Percentiles rank a stretch among this genome's conserved stretches.
Evolutionary conservation across 1,284 basidiomycete genomes (phyloP).

Genomic region (Flammula alnicola): DNA sequence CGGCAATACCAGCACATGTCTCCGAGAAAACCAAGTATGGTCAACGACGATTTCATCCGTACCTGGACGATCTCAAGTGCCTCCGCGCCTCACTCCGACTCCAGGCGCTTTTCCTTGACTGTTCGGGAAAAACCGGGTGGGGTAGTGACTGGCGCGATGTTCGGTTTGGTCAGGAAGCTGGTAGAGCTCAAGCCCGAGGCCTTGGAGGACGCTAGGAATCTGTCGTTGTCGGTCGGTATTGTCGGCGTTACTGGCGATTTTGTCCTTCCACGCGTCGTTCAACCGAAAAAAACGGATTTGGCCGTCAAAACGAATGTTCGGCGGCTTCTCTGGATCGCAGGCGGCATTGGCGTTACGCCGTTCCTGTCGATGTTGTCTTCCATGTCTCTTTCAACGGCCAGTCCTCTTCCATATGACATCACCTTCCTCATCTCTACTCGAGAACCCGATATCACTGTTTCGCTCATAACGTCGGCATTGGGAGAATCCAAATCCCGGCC

Average conservation of each 20-base stretch:
- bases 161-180: conserved; percentile 49
- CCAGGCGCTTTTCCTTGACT: conserved; percentile 42
- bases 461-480: conserved; percentile 19
- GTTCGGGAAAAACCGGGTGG: conserved; percentile 59
- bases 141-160: conserved; percentile 54
- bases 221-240: conserved; percentile 42
- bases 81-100: conserved; percentile 20
- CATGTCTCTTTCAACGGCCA: conserved; percentile 16
- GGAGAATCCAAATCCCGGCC: neutral
- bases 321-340: conserved; percentile 54
- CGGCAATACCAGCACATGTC: conserved; percentile 57
- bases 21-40: conserved; percentile 43
- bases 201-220: conserved; percentile 39
- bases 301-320: neutral
- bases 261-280: conserved; percentile 28
- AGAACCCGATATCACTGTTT: conserved; percentile 51
- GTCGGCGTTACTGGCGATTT: conserved; percentile 47
- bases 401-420: conserved; percentile 39
- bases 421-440: conserved; percentile 50
- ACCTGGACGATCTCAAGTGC: conserved; percentile 66
- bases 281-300: neutral
- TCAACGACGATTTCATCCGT: conserved; percentile 68
- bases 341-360: conserved; percentile 64
- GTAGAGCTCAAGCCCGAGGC: conserved; percentile 41
- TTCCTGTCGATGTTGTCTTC: conserved; percentile 54